Conservation (phyloP, 129 eudicot species). For the Rutidosis leptorrhynchoides region DNA sequence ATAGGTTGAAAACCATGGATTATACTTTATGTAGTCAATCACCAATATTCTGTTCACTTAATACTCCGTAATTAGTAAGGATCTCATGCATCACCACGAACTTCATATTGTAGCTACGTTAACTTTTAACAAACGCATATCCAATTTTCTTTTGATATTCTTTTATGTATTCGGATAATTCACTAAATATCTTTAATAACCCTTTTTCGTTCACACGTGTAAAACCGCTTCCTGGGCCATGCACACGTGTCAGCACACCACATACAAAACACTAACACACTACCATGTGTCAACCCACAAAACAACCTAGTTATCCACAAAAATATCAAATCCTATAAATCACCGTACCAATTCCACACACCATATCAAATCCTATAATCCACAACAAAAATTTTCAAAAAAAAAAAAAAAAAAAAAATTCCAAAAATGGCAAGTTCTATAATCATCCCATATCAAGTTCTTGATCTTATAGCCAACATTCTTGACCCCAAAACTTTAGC, state of each 20-base stretch:
- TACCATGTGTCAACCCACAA: constrained; percentile 23
- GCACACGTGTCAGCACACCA: constrained; percentile 23
- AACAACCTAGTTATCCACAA: constrained; percentile 25
- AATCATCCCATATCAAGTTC: constrained; percentile 46
- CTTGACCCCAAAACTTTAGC: constrained; percentile 67
- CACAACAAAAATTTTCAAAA: neutral
- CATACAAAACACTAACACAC: constrained; percentile 12
- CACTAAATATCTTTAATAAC: neutral
- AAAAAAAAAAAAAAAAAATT: neutral
- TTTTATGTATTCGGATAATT: constrained; percentile 15
- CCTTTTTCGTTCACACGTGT: constrained; percentile 23
- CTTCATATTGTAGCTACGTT: too few relatives aligned
- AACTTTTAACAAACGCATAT: too few relatives aligned
- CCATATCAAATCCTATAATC: too few relatives aligned
- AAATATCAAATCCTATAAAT: constrained; percentile 28
- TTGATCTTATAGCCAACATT: constrained; percentile 39
- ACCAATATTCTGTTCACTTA: neutral
- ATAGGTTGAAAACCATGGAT: too few relatives aligned
- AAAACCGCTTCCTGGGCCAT: neutral
- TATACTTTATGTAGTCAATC: neutral
- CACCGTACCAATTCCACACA: neutral
- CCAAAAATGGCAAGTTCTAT: constrained; percentile 7
- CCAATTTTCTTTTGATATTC: neutral
- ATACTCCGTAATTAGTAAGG: too few relatives aligned
- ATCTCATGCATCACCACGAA: too few relatives aligned